phyloP scores from a whole-genome alignment of 768 basidiomycete species.

The Royoungia palumana region DNA sequence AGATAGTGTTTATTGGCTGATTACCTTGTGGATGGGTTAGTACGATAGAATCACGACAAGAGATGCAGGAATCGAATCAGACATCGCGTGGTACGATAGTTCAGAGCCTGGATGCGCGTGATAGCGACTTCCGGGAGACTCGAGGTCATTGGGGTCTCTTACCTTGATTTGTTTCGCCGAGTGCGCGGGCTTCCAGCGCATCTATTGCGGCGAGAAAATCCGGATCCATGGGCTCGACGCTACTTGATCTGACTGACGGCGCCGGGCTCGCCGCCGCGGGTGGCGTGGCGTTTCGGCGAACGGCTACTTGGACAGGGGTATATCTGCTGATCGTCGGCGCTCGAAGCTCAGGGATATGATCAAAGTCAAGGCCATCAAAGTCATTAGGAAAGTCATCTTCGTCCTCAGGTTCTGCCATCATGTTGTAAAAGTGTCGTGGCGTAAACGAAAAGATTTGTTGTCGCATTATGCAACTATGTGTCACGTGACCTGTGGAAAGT shows the following conservation, averaged over 20 bases:
- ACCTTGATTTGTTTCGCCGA: slow-evolving; percentile 12
- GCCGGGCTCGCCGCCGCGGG: slow-evolving; percentile 10
- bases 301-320: slow-evolving; percentile 1
- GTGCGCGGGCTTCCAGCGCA: slow-evolving; percentile 40
- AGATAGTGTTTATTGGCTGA: not conserved
- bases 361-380: slow-evolving; percentile 48
- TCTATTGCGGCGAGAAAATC: slow-evolving; percentile 40
- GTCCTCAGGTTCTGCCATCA: slow-evolving; percentile 25
- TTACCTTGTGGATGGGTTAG: slow-evolving; percentile 7
- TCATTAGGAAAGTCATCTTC: slow-evolving; percentile 60
- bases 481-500: too few relatives aligned
- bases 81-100: not conserved
- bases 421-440: not conserved
- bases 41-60: not conserved
- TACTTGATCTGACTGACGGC: slow-evolving; percentile 2
- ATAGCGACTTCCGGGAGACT: not conserved
- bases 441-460: too few relatives aligned
- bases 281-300: not conserved
- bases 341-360: slow-evolving; percentile 35
- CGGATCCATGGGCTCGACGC: slow-evolving; percentile 21
- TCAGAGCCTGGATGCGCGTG: not conserved
- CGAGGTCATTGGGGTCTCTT: not conserved
- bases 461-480: too few relatives aligned
- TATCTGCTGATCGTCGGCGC: not conserved
- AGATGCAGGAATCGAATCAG: slow-evolving; percentile 7